phyloP scores from a whole-genome alignment of 306 rosid species.

The Prunus campanulata region DNA sequence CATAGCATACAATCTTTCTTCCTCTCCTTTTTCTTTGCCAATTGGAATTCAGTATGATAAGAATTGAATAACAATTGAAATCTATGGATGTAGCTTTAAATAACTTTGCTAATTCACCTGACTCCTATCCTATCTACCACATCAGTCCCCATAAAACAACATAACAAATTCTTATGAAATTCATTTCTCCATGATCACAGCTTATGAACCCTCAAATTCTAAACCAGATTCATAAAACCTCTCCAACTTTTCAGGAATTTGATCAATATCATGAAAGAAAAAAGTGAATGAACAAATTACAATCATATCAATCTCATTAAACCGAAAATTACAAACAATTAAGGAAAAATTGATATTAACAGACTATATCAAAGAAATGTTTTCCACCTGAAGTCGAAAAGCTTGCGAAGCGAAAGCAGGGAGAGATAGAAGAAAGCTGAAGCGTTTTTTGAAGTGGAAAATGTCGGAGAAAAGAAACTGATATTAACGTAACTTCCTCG shows the following conservation, averaged over 20 bases:
- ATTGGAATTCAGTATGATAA: not conserved
- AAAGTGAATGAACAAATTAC: not conserved
- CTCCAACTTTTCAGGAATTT: not conserved
- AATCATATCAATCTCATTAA: not conserved
- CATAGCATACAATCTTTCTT: not conserved
- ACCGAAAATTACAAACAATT: not conserved
- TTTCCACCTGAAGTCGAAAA: slow-evolving; percentile 5
- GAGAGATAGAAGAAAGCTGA: not conserved
- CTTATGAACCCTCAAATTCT: not conserved
- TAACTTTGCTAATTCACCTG: not conserved
- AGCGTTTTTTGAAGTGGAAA: not conserved
- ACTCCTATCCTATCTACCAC: not conserved
- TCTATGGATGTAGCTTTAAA: not conserved
- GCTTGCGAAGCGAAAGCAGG: not conserved
- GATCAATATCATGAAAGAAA: not conserved
- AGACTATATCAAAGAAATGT: not conserved
- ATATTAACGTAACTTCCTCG: not conserved
- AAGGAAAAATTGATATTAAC: not conserved
- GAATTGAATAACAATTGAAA: not conserved
- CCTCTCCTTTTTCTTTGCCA: not conserved
- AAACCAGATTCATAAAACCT: not conserved
- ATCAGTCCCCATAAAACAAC: no score
- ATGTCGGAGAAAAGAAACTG: not conserved
- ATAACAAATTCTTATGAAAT: not conserved
- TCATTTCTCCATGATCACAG: not conserved